Evolutionary conservation across 2,329 filamentous ascomycete species (phyloP), one percentile per base, ranked within the genome.

Genomic region (Fusarium denticulatum): DNA sequence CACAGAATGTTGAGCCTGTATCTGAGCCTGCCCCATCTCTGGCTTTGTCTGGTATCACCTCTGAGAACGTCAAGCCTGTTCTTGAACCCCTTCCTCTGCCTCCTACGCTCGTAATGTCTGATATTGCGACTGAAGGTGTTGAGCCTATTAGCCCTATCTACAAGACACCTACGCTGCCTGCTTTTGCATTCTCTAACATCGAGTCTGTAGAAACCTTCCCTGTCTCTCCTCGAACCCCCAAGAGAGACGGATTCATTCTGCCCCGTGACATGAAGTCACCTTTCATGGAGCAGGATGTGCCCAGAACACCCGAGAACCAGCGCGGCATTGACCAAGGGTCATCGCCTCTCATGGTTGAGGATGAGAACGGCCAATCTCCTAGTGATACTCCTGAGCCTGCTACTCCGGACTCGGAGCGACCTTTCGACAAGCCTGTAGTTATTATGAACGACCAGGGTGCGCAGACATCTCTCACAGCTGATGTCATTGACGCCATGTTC

Each of bases 391-490:
- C 80, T 9, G 74, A 84, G 59, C 76, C 83, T 12, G 85, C 86
- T 72, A 86, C 85, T 53, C 86, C 90, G 71, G 85, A 90, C 64
- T 90, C 87, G 1, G 86, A 89, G 75, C 84, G 83, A 22, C 89
- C 88, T 1, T 87, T 93, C 76, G 85, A 84, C 64, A 87, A 85
- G 77, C 77, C 72, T 28, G 59, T 79, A 28, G 70, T 83, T 45
- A 81, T 83, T 61, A 92, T 87, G 69, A 84, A 86, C 26, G 94
- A 97, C 77, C 92, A 93, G 74, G 89, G 91, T 60, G 92, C 93
- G 20, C 96, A 98, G 83, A 98, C 95, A 30, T 87, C 92, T 43
- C 86, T 98, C 36, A 97, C 94, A n/a, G 89, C 93, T 0, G 89
- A 93, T 56, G 91, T 93, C 63, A 94, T 97, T 72, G 95, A 97